Conservation (phyloP, 2,329 filamentous ascomycete genomes). For the Penicillium sp. region DNA sequence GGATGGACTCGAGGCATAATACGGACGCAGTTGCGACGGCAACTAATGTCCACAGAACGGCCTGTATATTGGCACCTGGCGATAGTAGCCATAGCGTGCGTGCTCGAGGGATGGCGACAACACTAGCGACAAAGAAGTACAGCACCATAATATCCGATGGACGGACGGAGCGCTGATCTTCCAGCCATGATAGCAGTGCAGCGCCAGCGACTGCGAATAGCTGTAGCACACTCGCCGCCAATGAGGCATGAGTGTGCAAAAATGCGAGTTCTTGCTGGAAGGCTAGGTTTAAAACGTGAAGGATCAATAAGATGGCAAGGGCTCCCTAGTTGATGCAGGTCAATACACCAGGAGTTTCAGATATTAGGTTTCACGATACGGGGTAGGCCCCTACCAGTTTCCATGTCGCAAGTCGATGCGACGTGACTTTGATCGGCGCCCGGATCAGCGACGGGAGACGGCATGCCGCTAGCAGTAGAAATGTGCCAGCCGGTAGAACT, state of each 20-base stretch:
- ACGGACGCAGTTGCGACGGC: conserved; percentile 43
- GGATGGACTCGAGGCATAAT: conserved; percentile 43
- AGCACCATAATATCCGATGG: conserved; percentile 12
- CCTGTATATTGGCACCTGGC: conserved; percentile 12
- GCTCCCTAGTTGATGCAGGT: background rate
- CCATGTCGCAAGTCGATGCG: conserved; percentile 10
- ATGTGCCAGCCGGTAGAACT: conserved; percentile 8
- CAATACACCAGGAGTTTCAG: background rate
- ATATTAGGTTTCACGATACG: background rate
- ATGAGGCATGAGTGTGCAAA: conserved; percentile 5
- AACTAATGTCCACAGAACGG: conserved; percentile 19
- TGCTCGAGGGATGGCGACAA: conserved; percentile 8
- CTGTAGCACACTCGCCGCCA: conserved; percentile 3
- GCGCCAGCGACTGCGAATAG: conserved; percentile 1
- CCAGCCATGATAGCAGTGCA: conserved; percentile 11
- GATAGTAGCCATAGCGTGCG: conserved; percentile 14
- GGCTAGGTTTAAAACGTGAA: conserved; percentile 4
- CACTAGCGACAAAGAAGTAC: conserved; percentile 7
- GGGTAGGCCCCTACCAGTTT: conserved; percentile 25
- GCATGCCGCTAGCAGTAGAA: conserved; percentile 6
- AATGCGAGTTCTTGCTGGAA: conserved; percentile 2
- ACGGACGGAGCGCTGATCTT: conserved; percentile 14
- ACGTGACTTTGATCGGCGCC: conserved; percentile 8
- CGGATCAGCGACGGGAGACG: conserved; percentile 4
- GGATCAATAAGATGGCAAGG: background rate